Conservation (phyloP, 768 basidiomycete species). For the Pluteus cervinus region DNA sequence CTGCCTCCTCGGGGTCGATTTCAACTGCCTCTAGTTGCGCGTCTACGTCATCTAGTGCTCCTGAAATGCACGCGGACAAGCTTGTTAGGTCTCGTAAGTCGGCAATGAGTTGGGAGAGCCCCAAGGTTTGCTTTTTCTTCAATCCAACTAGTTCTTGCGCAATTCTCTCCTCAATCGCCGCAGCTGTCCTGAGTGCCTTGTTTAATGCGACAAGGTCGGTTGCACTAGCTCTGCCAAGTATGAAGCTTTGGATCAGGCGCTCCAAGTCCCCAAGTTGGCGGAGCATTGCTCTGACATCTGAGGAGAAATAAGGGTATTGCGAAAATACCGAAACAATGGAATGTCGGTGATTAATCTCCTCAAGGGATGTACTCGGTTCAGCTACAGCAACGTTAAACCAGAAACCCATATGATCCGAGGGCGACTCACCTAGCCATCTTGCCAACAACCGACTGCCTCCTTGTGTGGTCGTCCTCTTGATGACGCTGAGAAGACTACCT, state of each 20-base stretch:
- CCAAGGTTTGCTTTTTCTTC: too few species aligned
- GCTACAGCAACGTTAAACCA: conserved; percentile 36
- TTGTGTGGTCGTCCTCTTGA: conserved; percentile 73
- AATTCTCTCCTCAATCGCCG: conserved; percentile 47
- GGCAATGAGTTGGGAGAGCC: too few species aligned
- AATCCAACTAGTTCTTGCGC: too few species aligned
- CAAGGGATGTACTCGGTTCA: conserved; percentile 74
- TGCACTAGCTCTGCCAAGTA: conserved; percentile 60
- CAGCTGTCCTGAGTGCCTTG: too few species aligned
- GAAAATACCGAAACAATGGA: conserved; percentile 71
- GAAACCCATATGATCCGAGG: conserved; percentile 20
- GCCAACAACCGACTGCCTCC: conserved; percentile 72
- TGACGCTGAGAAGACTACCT: conserved; percentile 68
- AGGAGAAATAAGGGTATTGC: conserved; percentile 51
- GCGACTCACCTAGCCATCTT: conserved; percentile 68
- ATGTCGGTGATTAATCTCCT: conserved; percentile 70
- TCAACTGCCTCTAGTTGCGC: too few species aligned
- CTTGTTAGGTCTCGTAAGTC: too few species aligned
- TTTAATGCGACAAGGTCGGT: conserved; percentile 63
- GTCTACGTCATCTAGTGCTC: too few species aligned
- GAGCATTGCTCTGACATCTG: conserved; percentile 54
- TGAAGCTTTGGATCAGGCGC: conserved; percentile 73
- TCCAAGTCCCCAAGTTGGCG: conserved; percentile 60
- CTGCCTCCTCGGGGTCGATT: too few species aligned
- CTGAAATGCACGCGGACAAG: too few species aligned